Conservation (phyloP, 768 basidiomycete genomes). For the Kwoniella shandongensis region DNA sequence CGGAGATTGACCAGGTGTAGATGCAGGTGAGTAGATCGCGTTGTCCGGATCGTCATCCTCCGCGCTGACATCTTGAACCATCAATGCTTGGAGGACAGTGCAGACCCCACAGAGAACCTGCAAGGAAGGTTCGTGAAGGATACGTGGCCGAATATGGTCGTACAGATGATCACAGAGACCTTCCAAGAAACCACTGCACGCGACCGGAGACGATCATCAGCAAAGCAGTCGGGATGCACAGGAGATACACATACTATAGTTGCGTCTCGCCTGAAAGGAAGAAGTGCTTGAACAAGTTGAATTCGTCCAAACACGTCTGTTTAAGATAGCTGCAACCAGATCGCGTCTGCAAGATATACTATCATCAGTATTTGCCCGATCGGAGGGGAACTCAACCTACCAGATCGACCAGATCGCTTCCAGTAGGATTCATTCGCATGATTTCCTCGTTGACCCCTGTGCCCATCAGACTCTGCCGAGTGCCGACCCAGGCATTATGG, state of each 20-base stretch:
- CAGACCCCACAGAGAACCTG: conserved; percentile 90
- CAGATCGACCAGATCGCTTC: conserved; percentile 82
- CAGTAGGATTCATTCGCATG: conserved; percentile 71
- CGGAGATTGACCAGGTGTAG: conserved; percentile 16
- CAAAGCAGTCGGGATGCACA: not conserved
- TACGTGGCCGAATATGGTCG: conserved; percentile 91
- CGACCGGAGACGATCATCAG: not conserved
- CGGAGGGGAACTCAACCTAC: conserved; percentile 55
- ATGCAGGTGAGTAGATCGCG: conserved; percentile 11
- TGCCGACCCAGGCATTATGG: conserved; percentile 75
- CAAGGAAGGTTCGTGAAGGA: conserved; percentile 86
- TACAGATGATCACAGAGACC: conserved; percentile 89
- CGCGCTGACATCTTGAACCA: conserved; percentile 74
- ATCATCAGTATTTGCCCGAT: not conserved
- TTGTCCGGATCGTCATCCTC: conserved; percentile 28
- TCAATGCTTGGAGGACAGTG: conserved; percentile 90
- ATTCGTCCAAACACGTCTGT: conserved; percentile 86
- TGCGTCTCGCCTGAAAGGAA: conserved; percentile 80
- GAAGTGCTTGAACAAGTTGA: conserved; percentile 76
- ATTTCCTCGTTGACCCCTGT: conserved; percentile 78
- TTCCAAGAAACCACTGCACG: conserved; percentile 81
- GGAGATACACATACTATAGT: conserved; percentile 61
- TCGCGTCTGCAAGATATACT: conserved; percentile 63
- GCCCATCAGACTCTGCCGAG: conserved; percentile 70
- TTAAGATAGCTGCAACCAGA: conserved; percentile 90